These are phyloP conservation scores for Potentilla sterilis DNA, from an alignment of 306 rosid genomes.

Conservation along the genomic window DNA sequence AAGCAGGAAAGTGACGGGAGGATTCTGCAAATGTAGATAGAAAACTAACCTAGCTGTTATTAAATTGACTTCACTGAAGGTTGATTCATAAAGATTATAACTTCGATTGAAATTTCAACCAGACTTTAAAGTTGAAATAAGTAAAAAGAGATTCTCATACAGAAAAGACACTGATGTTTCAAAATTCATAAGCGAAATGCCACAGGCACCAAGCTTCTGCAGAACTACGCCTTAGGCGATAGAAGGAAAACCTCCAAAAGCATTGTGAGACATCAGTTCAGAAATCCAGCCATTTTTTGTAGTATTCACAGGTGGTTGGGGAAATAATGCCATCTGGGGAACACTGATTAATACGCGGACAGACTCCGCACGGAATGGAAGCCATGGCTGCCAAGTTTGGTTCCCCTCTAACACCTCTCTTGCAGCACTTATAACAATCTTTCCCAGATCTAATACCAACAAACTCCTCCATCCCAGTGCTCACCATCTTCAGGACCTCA, in stretches of 20 bases:
- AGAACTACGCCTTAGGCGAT: background rate
- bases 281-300: conserved; percentile 65
- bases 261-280: conserved; percentile 16
- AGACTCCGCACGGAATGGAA: conserved; percentile 75
- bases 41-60: background rate
- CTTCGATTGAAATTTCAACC: background rate
- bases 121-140: background rate
- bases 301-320: conserved; percentile 61
- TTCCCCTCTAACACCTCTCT: conserved; percentile 43
- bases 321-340: conserved; percentile 66
- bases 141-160: background rate
- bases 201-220: background rate
- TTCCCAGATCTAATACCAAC: conserved; percentile 47
- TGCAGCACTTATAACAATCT: conserved; percentile 60
- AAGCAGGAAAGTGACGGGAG: background rate
- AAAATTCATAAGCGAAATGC: background rate
- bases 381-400: conserved; percentile 46
- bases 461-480: conserved; percentile 66
- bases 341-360: conserved; percentile 58
- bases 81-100: background rate
- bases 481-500: conserved; percentile 49
- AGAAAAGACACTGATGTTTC: background rate
- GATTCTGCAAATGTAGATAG: background rate
- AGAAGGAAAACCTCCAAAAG: background rate
- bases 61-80: background rate